Base-by-base conservation (phyloP, 2,329 filamentous ascomycete species). In the Arthrobotrys pseudoclavata region DNA sequence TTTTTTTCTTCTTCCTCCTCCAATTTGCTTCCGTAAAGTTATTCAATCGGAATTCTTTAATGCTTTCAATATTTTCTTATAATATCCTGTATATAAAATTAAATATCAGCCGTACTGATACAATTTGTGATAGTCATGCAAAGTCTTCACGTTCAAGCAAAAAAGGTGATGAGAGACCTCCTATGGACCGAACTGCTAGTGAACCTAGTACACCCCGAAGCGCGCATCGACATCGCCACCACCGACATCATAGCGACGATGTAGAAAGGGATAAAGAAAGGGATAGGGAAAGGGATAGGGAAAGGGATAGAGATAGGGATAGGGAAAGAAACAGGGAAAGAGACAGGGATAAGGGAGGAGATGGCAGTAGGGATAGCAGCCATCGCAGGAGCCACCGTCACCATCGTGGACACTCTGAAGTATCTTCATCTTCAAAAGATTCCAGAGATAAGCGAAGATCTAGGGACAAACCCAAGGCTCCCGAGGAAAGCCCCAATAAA, bases 61-160 rank as follows among this genome's bases (percentile, higher is more conserved):
- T 74, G 37, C 48, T 13, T 50, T 29, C 26, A 47, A 69, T 68
- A 45, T 53, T 50, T 69, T 64, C 34, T 24, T 50, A 50, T 60
- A 62, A 48, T 60, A 60, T 69, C 66, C 50, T 76, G 72, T 76
- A 76, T 66, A 76, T 76, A 76, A 76, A 57, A 60, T 57, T 53
- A 61, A 64, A 76, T 70, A 76, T 66, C 61, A 76, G 48, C 55
- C 22, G 48, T 70, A 76, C 72, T 76, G 72, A 76, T 76, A 45
- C 55, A 10, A 40, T 70, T 22, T 70, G 40, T 60, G 50, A 76
- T 40, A 76, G 72, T 61, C 66, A 69, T 70, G 50, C 66, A 60
- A 76, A 70, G 52, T 66, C 64, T 40, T 55, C 72, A 26, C 72
- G 72, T 70, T 76, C 72, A 66, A 76, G 66, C 72, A 76, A 62